A percentile compares a stretch with the other conserved stretches of the same genome.
These are phyloP conservation scores for Coniochaeta sp. DNA, from an alignment of 2,329 filamentous ascomycete genomes.

Conservation along the genomic window DNA sequence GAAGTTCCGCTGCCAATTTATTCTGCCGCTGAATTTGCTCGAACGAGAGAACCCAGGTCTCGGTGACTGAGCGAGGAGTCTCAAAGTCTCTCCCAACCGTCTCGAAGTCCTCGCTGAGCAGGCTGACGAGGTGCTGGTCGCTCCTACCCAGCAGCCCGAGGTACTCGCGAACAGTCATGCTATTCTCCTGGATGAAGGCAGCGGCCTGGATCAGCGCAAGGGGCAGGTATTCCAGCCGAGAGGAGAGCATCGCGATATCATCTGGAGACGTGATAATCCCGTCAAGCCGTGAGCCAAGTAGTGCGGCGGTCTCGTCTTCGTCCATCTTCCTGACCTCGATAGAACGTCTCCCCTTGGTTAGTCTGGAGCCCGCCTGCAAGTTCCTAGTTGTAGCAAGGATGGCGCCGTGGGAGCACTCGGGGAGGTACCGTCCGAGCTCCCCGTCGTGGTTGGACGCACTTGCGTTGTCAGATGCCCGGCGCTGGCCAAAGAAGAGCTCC, in stretches of 20 bases:
- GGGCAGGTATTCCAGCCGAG: conserved; percentile 21
- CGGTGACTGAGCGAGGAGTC: conserved; percentile 16
- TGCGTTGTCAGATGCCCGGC: neutral
- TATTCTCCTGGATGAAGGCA: conserved; percentile 24
- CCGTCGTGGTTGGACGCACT: conserved; percentile 6
- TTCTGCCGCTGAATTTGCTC: conserved; percentile 20
- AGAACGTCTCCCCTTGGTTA: conserved; percentile 12
- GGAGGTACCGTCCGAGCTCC: conserved; percentile 17
- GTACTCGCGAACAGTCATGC: conserved; percentile 16
- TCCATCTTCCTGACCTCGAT: conserved; percentile 22
- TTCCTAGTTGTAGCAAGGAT: conserved; percentile 27
- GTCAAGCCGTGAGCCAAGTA: conserved; percentile 14
- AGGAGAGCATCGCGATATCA: conserved; percentile 12
- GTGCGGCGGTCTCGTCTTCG: conserved; percentile 13
- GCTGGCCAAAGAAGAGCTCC: conserved; percentile 6
- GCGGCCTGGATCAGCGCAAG: conserved; percentile 26
- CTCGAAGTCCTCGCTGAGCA: conserved; percentile 23
- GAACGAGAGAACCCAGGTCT: conserved; percentile 27
- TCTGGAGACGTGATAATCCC: neutral
- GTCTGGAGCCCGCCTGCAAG: conserved; percentile 17
- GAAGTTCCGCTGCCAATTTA: conserved; percentile 17
- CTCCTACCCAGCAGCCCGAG: conserved; percentile 17
- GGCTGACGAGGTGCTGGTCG: conserved; percentile 11
- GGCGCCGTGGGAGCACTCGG: conserved; percentile 19
- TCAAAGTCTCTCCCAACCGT: conserved; percentile 18